A percentile compares a stretch with the other conserved stretches of the same genome.
Evolutionary conservation across 208 protist species (phyloP).

Genomic region (Leishmania lainsoni): DNA sequence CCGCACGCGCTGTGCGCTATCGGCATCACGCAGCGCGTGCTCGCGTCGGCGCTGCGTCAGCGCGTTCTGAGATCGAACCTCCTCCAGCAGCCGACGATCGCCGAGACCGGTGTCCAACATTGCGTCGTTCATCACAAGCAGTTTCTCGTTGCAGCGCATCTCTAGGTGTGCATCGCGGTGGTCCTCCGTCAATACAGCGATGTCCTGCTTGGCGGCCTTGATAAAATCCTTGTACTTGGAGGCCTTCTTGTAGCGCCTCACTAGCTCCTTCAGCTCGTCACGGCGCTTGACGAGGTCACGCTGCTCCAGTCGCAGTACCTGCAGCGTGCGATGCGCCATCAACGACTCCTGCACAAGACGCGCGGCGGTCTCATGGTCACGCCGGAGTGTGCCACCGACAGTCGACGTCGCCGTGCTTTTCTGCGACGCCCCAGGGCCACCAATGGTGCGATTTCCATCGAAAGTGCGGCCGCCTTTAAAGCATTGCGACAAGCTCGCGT

Average conservation of each 20-base stretch:
- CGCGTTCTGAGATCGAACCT: slow-evolving; percentile 62
- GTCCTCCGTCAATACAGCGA: slow-evolving; percentile 51
- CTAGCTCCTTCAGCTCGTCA: slow-evolving; percentile 44
- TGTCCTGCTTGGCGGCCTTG: slow-evolving; percentile 54
- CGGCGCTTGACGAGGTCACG: slow-evolving; percentile 42
- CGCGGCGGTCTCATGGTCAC: slow-evolving; percentile 36
- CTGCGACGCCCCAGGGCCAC: not conserved
- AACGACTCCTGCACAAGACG: slow-evolving; percentile 48
- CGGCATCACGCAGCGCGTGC: slow-evolving; percentile 56
- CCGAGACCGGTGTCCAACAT: slow-evolving; percentile 38
- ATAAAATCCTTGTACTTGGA: slow-evolving; percentile 49
- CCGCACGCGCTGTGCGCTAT: slow-evolving; percentile 51
- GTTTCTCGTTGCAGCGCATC: slow-evolving; percentile 80
- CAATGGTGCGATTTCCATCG: slow-evolving; percentile 6
- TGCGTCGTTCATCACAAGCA: slow-evolving; percentile 49
- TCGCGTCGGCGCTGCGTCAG: slow-evolving; percentile 64
- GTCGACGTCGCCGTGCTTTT: slow-evolving; percentile 4
- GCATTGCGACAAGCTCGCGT: slow-evolving; percentile 19
- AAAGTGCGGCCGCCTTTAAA: slow-evolving; percentile 2
- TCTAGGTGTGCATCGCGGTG: slow-evolving; percentile 60
- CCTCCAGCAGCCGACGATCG: slow-evolving; percentile 56
- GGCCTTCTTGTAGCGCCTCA: slow-evolving; percentile 47
- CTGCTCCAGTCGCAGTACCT: slow-evolving; percentile 54
- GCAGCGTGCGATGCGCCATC: slow-evolving; percentile 37
- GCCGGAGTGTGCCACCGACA: not conserved